Conservation (phyloP, 2,329 filamentous ascomycete species). For the Trichophyton rubrum region DNA sequence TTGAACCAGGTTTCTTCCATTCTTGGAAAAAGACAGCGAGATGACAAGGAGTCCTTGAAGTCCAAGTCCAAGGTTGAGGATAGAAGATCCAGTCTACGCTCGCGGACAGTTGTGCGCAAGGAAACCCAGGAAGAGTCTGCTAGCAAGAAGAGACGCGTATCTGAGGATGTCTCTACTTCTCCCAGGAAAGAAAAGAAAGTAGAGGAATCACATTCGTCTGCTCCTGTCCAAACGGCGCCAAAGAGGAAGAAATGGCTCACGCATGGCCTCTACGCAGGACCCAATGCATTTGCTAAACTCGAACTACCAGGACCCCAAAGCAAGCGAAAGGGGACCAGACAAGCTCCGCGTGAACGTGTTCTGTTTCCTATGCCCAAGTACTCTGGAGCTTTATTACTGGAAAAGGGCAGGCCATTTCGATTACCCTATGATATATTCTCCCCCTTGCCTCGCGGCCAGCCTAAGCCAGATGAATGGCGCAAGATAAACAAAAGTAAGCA, state of each 20-base stretch:
- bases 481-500: constrained; percentile 78
- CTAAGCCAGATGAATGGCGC: constrained; percentile 85
- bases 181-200: background rate
- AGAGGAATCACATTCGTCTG: constrained; percentile 13
- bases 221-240: constrained; percentile 15
- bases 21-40: constrained; percentile 50
- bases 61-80: constrained; percentile 28
- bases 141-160: constrained; percentile 33
- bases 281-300: constrained; percentile 42
- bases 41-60: constrained; percentile 40
- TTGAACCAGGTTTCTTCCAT: constrained; percentile 38
- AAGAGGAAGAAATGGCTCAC: constrained; percentile 62
- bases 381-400: constrained; percentile 56
- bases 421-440: constrained; percentile 84
- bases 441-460: constrained; percentile 70
- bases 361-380: constrained; percentile 65
- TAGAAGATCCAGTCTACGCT: constrained; percentile 47
- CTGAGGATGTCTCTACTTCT: constrained; percentile 21
- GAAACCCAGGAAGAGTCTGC: constrained; percentile 22
- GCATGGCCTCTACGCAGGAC: constrained; percentile 79
- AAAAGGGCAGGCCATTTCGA: constrained; percentile 68
- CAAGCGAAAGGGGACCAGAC: constrained; percentile 23
- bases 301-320: constrained; percentile 36
- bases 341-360: constrained; percentile 28
- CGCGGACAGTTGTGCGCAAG: constrained; percentile 20